These are phyloP conservation scores for Niebla homalea DNA, from an alignment of 495 filamentous ascomycete genomes.

Conservation along the genomic window DNA sequence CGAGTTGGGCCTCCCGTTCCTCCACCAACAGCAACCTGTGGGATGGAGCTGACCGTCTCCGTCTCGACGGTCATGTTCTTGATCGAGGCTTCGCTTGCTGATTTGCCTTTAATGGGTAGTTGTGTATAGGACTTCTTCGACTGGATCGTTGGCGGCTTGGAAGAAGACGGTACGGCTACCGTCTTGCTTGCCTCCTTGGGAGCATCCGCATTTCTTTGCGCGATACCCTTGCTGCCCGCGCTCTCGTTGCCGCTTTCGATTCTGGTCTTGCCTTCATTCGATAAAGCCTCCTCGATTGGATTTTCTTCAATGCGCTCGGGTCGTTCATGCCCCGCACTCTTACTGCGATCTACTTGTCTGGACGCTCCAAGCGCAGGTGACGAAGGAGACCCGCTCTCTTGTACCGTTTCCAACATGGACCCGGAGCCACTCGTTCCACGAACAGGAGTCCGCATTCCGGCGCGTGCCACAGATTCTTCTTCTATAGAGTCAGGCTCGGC, in stretches of 20 bases:
- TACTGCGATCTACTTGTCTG: slow-evolving; percentile 12
- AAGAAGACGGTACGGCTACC: slow-evolving; percentile 14
- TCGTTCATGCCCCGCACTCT: slow-evolving; percentile 9
- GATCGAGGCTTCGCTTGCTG: slow-evolving; percentile 55
- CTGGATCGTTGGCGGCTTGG: slow-evolving; percentile 24
- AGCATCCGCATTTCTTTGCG: slow-evolving; percentile 23
- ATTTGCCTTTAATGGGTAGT: slow-evolving; percentile 40
- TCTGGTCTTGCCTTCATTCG: slow-evolving; percentile 23
- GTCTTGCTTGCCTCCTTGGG: slow-evolving; percentile 18
- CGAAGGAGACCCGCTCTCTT: slow-evolving; percentile 73
- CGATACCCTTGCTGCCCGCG: slow-evolving; percentile 33
- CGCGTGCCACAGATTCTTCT: slow-evolving; percentile 38
- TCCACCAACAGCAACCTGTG: slow-evolving; percentile 68
- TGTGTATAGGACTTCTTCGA: slow-evolving; percentile 37
- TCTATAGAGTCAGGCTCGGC: slow-evolving; percentile 24
- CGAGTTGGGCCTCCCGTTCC: slow-evolving; percentile 40
- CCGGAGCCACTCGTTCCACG: slow-evolving; percentile 53
- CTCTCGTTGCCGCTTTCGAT: slow-evolving; percentile 39
- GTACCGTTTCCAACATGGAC: slow-evolving; percentile 76
- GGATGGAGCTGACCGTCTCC: slow-evolving; percentile 85
- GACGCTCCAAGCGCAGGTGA: slow-evolving; percentile 47
- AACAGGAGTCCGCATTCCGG: slow-evolving; percentile 49
- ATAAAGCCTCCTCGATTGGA: slow-evolving; percentile 25
- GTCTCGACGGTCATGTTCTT: slow-evolving; percentile 97
- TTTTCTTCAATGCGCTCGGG: slow-evolving; percentile 15